Percentiles rank a stretch among this genome's conserved stretches.
Conservation (phyloP, 306 rosid genomes). For the Boehmeria nivea region DNA sequence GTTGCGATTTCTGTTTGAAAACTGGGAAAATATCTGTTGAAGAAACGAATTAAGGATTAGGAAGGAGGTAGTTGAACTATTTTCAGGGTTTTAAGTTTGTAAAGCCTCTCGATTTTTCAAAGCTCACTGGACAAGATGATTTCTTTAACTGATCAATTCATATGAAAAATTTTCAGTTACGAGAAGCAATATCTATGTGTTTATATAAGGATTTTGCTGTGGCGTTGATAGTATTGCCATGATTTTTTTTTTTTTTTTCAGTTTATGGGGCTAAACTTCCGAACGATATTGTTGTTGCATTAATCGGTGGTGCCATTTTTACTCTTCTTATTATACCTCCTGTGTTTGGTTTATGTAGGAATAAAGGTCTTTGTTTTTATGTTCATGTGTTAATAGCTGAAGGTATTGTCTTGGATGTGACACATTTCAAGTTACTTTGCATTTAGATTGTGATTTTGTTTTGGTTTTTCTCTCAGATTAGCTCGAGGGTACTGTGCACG, state of each 20-base stretch:
- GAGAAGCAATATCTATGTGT: too few relatives aligned
- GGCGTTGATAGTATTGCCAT: too few relatives aligned
- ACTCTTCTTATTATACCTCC: too few relatives aligned
- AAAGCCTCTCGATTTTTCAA: background rate
- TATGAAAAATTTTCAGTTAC: background rate
- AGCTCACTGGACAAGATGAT: background rate
- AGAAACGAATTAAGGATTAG: background rate
- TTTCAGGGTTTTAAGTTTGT: background rate
- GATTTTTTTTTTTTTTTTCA: too few relatives aligned
- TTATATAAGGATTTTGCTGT: too few relatives aligned
- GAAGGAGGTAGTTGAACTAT: background rate
- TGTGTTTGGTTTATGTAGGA: too few relatives aligned
- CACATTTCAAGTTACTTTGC: slow-evolving; percentile 1
- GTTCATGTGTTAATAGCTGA: too few relatives aligned
- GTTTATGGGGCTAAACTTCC: too few relatives aligned
- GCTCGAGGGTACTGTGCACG: slow-evolving; percentile 14
- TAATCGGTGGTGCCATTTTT: too few relatives aligned
- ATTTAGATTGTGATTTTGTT: background rate
- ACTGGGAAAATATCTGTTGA: background rate
- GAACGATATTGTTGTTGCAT: too few relatives aligned
- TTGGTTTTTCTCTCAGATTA: slow-evolving; percentile 29
- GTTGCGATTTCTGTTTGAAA: background rate
- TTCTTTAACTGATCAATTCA: background rate
- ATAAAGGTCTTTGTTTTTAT: too few relatives aligned
- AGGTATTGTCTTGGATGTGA: background rate